Conservation (phyloP, 2,329 filamentous ascomycete genomes). For the Parascedosporium putredinis region DNA sequence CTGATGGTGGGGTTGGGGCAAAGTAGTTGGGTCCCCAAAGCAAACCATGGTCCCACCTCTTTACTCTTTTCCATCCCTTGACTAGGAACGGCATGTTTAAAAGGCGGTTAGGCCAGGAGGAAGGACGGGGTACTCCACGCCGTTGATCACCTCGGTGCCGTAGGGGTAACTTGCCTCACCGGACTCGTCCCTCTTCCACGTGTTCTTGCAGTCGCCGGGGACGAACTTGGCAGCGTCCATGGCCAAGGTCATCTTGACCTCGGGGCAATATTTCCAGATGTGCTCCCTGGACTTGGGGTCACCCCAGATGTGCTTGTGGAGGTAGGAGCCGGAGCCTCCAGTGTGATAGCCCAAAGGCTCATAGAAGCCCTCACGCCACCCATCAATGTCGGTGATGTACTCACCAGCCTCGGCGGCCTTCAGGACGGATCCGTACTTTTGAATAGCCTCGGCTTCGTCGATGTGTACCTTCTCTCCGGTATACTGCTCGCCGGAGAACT, state of each 20-base stretch:
- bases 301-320: slow-evolving; percentile 39
- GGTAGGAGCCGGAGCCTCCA: slow-evolving; percentile 33
- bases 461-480: slow-evolving; percentile 19
- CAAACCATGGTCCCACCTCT: too few relatives aligned
- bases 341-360: slow-evolving; percentile 51
- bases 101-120: slow-evolving; percentile 19
- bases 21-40: too few relatives aligned
- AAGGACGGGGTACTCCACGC: slow-evolving; percentile 27
- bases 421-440: slow-evolving; percentile 15
- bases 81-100: too few relatives aligned
- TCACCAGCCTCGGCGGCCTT: slow-evolving; percentile 21
- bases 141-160: slow-evolving; percentile 30
- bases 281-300: slow-evolving; percentile 33
- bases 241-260: slow-evolving; percentile 45
- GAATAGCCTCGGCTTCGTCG: slow-evolving; percentile 13
- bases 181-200: slow-evolving; percentile 32
- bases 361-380: slow-evolving; percentile 41
- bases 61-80: background rate
- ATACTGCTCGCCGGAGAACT: slow-evolving; percentile 40
- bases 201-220: slow-evolving; percentile 32
- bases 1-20: too few relatives aligned
- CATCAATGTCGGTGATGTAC: slow-evolving; percentile 32
- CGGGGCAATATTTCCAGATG: slow-evolving; percentile 47
- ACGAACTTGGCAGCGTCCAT: slow-evolving; percentile 44
- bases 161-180: slow-evolving; percentile 15